Evolutionary conservation across 345 rosid genomes (phyloP).

Genomic region (Firmiana major): DNA sequence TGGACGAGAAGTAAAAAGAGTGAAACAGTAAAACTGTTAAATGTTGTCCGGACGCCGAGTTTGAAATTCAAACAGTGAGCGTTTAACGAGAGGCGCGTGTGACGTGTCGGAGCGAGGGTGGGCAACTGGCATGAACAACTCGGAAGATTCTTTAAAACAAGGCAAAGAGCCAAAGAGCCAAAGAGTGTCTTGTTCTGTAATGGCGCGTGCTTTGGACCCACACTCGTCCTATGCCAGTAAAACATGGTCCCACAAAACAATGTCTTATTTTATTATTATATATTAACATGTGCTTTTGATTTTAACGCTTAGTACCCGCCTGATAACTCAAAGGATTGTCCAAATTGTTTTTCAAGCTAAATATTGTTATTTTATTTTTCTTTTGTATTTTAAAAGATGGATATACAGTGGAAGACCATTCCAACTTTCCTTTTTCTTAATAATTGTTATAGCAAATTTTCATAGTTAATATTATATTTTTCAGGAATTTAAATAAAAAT

Average conservation of each 20-base stretch:
- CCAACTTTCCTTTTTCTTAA: too few relatives aligned
- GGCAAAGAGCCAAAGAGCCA: constrained; percentile 4
- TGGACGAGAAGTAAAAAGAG: background rate
- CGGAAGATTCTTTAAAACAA: constrained; percentile 14
- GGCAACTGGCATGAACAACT: background rate
- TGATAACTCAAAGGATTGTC: too few relatives aligned
- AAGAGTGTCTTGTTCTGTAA: background rate
- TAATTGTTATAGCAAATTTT: too few relatives aligned
- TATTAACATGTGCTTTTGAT: background rate
- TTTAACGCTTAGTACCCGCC: background rate
- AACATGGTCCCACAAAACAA: background rate
- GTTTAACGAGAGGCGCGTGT: constrained; percentile 8
- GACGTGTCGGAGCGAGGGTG: background rate
- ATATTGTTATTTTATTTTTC: too few relatives aligned
- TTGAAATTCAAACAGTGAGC: constrained; percentile 31
- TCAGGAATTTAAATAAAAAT: too few relatives aligned
- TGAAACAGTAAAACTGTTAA: background rate
- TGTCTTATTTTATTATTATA: too few relatives aligned
- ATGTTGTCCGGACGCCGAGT: constrained; percentile 26
- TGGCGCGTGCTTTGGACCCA: constrained; percentile 16
- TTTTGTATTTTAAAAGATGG: too few relatives aligned
- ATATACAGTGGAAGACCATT: too few relatives aligned
- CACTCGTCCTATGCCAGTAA: background rate
- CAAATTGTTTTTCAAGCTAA: too few relatives aligned
- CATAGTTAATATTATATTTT: too few relatives aligned